Evolutionary conservation across 2,329 filamentous ascomycete species (phyloP), one percentile per base, ranked within the genome.

Genomic region (Zarea fungicola): DNA sequence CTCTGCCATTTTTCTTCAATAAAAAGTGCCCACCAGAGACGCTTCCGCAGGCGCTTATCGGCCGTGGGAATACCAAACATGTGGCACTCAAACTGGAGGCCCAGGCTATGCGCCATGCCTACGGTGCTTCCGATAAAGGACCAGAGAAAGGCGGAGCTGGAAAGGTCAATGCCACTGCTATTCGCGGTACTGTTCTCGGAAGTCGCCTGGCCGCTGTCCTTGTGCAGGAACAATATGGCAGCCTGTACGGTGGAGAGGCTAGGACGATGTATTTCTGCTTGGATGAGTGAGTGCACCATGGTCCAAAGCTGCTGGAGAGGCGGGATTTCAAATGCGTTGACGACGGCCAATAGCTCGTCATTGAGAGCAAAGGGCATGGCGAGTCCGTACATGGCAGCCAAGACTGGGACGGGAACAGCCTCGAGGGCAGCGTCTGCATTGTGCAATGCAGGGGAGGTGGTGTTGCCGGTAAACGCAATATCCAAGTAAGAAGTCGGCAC

Each of bases 11-110:
- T 69, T 31, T 70, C 67, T 48, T 69, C 63, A 14, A 61, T 53
- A 41, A 67, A 70, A 5, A 69, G 54, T 6, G 64, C 64, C 67
- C 67, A 70, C 65, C 67, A 70, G 7, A 70, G 53, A 6, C 67
- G 57, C 18, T 64, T 54, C 2, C 67, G 61, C 7, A 69, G 56
- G 9, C 65, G 58, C 45, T 67, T 67, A 45, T 69, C 66, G 59
- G 63, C 65, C 2, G 58, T 54, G 2, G 66, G 65, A 35, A 69
- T 62, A 3, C 64, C 65, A 62, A 65, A 67, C 54, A 60, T 61
- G 8, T 58, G 59, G 31, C 61, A 66, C 50, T 69, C 65, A 3
- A 68, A 57, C 44, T 68, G 64, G 21, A 69, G 55, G 1, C 65
- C 65, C 1, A 69, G 56, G 10, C 60, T 61, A 7, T 57, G 58